A percentile compares a stretch with the other conserved stretches of the same genome.
Conservation (phyloP, 257 asterid genomes). For the Mentha longifolia region DNA sequence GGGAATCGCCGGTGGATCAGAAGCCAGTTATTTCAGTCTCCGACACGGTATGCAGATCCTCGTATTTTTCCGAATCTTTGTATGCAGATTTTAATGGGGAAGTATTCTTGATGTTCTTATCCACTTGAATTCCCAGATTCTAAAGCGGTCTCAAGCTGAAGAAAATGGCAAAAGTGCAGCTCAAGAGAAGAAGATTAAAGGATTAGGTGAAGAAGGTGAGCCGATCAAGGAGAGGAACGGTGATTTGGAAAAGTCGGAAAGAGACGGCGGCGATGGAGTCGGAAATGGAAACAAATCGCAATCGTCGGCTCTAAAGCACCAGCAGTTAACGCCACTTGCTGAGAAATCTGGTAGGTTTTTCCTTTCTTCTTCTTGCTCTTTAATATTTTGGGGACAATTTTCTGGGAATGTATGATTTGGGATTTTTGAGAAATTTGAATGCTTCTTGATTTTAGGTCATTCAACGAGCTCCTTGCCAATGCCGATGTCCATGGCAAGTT, state of each 20-base stretch:
- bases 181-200: constrained; percentile 51
- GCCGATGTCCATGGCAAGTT: constrained; percentile 75
- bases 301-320: constrained; percentile 43
- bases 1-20: constrained; percentile 41
- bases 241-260: constrained; percentile 68
- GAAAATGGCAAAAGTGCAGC: constrained; percentile 42
- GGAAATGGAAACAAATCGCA: constrained; percentile 41
- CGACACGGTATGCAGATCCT: constrained; percentile 48
- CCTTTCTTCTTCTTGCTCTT: not conserved
- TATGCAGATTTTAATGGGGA: not conserved
- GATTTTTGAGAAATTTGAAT: not conserved
- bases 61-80: not conserved
- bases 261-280: constrained; percentile 42
- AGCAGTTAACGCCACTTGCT: constrained; percentile 34
- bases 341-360: constrained; percentile 63
- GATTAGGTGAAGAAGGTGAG: constrained; percentile 43
- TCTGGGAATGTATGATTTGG: not conserved
- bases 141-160: constrained; percentile 42
- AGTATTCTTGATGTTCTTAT: constrained; percentile 3
- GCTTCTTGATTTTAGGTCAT: constrained; percentile 48
- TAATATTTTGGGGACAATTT: not conserved
- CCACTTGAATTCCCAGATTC: constrained; percentile 43
- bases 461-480: constrained; percentile 58
- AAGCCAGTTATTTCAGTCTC: constrained; percentile 48
- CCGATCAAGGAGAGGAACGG: constrained; percentile 46